Conservation (phyloP, 106 monocot genomes). For the Phalaenopsis equestris region DNA sequence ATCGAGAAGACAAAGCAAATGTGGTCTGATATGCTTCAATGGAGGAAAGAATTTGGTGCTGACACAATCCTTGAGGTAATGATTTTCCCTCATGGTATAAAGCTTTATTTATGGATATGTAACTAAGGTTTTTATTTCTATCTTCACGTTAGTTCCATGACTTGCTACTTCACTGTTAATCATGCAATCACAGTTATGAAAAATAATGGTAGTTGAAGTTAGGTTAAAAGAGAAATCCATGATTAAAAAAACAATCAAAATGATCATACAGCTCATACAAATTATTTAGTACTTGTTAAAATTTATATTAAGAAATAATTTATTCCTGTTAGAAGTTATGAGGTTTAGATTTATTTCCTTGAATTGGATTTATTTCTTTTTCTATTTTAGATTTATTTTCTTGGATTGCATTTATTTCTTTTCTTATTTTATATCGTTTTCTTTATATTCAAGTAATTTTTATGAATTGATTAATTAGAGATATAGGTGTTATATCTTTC, state of each 20-base stretch:
- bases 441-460: no score
- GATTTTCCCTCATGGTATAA: background rate
- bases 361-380: no score
- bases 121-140: background rate
- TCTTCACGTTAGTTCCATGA: background rate
- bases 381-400: no score
- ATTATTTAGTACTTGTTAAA: no score
- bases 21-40: constrained; percentile 73
- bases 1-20: constrained; percentile 71
- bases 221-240: background rate
- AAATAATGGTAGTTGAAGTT: background rate
- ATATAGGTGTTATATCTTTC: no score
- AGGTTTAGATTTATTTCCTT: no score
- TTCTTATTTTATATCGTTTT: no score
- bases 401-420: no score
- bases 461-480: no score
- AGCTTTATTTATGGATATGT: background rate
- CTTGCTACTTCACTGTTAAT: background rate
- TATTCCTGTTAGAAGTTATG: no score
- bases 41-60: constrained; percentile 70
- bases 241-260: background rate
- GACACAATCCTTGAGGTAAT: constrained; percentile 58
- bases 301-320: no score
- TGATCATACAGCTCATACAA: background rate
- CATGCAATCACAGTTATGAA: background rate